phyloP scores from a whole-genome alignment of 2,329 filamentous ascomycete genomes.

The Neoarthrinium moseri region DNA sequence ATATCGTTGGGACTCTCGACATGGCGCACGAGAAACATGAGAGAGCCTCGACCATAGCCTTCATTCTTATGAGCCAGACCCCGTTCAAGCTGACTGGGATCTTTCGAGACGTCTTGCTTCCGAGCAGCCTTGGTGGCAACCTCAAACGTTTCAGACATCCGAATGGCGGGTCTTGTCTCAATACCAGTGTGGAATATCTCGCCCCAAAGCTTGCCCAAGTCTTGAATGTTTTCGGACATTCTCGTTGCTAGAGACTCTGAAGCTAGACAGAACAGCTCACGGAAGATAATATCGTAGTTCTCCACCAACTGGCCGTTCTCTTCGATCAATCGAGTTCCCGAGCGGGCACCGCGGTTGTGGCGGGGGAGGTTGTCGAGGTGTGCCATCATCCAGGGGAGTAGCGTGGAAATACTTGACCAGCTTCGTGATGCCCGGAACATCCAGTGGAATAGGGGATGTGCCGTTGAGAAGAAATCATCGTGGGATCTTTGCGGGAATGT shows the following conservation, averaged over 20 bases:
- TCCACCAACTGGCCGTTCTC: conserved; percentile 42
- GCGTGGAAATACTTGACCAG: conserved; percentile 56
- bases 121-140: background rate
- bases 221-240: conserved; percentile 2
- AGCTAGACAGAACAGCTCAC: conserved; percentile 65
- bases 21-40: conserved; percentile 4
- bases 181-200: conserved; percentile 2
- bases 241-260: conserved; percentile 31
- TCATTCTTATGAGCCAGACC: background rate
- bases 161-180: background rate
- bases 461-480: conserved; percentile 62
- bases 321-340: conserved; percentile 23
- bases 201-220: background rate
- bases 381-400: conserved; percentile 61
- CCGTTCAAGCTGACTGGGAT: background rate
- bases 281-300: conserved; percentile 62
- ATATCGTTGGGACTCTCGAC: background rate
- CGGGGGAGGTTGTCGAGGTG: conserved; percentile 46
- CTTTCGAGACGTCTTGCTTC: background rate
- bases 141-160: background rate
- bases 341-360: conserved; percentile 18
- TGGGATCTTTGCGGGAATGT: conserved; percentile 59
- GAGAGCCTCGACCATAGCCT: background rate
- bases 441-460: conserved; percentile 67
- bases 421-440: conserved; percentile 63